Conservation (phyloP, 2,329 filamentous ascomycete genomes). For the Nothomitra cinnamomea region DNA sequence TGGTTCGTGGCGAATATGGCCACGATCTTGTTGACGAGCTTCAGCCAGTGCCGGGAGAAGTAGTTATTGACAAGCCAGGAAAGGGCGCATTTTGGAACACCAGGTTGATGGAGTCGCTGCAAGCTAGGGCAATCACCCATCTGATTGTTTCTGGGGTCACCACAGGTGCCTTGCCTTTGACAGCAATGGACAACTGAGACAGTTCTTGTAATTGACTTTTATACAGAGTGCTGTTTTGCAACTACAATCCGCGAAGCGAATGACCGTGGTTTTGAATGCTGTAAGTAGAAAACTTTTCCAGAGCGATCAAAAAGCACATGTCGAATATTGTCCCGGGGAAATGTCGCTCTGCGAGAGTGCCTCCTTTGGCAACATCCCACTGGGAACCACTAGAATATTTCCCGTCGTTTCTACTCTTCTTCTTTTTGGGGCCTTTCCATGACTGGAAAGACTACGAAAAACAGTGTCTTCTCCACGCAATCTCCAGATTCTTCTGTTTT, state of each 20-base stretch:
- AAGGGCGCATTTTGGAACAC: conserved; percentile 44
- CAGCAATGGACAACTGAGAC: not conserved
- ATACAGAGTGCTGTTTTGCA: conserved; percentile 32
- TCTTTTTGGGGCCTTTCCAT: too few relatives aligned
- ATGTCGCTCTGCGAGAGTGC: too few relatives aligned
- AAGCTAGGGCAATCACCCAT: conserved; percentile 39
- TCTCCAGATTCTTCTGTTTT: too few relatives aligned
- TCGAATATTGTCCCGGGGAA: not conserved
- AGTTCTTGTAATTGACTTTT: not conserved
- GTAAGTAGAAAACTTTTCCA: conserved; percentile 16
- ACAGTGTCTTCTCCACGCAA: too few relatives aligned
- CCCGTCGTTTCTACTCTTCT: too few relatives aligned
- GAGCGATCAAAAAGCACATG: not conserved
- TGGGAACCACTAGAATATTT: too few relatives aligned
- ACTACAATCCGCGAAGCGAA: conserved; percentile 39
- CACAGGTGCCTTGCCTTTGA: conserved; percentile 17
- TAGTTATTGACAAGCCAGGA: conserved; percentile 40
- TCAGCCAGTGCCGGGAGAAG: conserved; percentile 31
- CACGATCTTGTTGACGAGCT: conserved; percentile 39
- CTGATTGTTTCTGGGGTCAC: conserved; percentile 40
- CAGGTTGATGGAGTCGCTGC: conserved; percentile 32
- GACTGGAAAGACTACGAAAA: too few relatives aligned
- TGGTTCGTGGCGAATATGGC: conserved; percentile 36
- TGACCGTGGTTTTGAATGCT: conserved; percentile 44
- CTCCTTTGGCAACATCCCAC: too few relatives aligned